Base-by-base conservation (phyloP, 2,329 filamentous ascomycete genomes). In the Fusarium veterinarium region DNA sequence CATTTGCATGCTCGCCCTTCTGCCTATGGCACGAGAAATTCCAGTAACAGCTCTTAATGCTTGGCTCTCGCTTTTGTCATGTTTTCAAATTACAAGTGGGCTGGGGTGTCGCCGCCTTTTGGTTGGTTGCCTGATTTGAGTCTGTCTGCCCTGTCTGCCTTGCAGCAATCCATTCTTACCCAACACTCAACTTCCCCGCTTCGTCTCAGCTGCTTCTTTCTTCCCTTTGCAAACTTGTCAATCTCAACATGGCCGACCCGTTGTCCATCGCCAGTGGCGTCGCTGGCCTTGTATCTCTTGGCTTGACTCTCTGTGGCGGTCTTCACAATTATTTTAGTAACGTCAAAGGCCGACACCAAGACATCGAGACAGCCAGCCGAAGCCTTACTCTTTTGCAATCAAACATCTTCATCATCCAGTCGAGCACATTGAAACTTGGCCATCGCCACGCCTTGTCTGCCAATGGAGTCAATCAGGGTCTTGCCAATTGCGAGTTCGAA, bases 281-380 rank as follows among this genome's bases (percentile, higher is more conserved):
- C n/a, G 55, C 62, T 51, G 62, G 65, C 14, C 33, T 67, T 8
- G 42, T 68, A 11, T 68, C 65, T 1, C 46, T 68, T 3, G 62
- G 62, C 4, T 11, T 67, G 0, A 61, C 55, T 6, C 19, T 68
- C 6, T 68, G 55, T 1, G 5, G 48, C 8, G 64, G 60, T 1
- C 17, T 67, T 0, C 20, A 60, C 2, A 33, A 17, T 5, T 65
- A 42, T 5, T n/a, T 67, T 1, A 48, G 12, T 0, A 9, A 4
- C 2, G 35, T 67, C 1, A 59, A 38, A 31, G 52, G 12, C 0
- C 35, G 52, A 10, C 23, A 51, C 9, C 35, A 23, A 4, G 60
- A 67, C 12, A 8, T 65, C 0, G 41, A 37, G 8, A 2, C 9
- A 1, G 52, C 0, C 38, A 19, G n/a, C 25, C 25, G 25, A 25